Base-by-base conservation (phyloP, 2,329 filamentous ascomycete genomes). In the Xylariomycetidae sp. region DNA sequence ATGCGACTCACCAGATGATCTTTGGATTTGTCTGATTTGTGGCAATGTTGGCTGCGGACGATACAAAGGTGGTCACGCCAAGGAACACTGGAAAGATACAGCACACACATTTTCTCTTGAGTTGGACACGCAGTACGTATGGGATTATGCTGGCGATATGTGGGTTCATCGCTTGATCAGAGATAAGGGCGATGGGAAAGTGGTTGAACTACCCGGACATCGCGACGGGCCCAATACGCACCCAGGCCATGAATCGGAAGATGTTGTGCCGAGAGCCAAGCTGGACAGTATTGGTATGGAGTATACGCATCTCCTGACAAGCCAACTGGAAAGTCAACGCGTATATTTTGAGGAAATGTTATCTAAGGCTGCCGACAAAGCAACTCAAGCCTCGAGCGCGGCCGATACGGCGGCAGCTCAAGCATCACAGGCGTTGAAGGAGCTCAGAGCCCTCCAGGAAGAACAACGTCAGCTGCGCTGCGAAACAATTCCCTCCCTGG, bases 91-190 rank as follows among this genome's bases (percentile, higher is more conserved):
- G 77, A 88, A 94, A 61, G 76, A 86, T 35, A 94, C 87, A 3
- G 79, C 80, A 4, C 92, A 98, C 59, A 85, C 85, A 43, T 98
- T 95, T 56, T 85, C 88, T 16, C 85, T 98, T 57, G 92, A 98
- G 57, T 77, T 97, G 23, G 80, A 84, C 41, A 94, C 88, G 1
- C 90, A 98, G 58, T 84, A 95, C 49, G 89, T 98, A 2, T 98
- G 92, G 92, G 92, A 98, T 61, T 98, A 98, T 45, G 87, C 86
- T 1, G 88, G 87, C 4, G 92, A 98, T 54, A 85, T 84, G 53
- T 98, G 95, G 72, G 92, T 97, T 30, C 92, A 98, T 61, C 82
- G 92, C 8, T 77, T 97, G 32, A 94, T 98, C 36, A 85, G 94
- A 45, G 88, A 88, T 54, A 95, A 96, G 64, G 82, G 87, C 8